A percentile compares a stretch with the other conserved stretches of the same genome.
Conservation (phyloP, 1,284 basidiomycete species). For the Tylopilus sp. region DNA sequence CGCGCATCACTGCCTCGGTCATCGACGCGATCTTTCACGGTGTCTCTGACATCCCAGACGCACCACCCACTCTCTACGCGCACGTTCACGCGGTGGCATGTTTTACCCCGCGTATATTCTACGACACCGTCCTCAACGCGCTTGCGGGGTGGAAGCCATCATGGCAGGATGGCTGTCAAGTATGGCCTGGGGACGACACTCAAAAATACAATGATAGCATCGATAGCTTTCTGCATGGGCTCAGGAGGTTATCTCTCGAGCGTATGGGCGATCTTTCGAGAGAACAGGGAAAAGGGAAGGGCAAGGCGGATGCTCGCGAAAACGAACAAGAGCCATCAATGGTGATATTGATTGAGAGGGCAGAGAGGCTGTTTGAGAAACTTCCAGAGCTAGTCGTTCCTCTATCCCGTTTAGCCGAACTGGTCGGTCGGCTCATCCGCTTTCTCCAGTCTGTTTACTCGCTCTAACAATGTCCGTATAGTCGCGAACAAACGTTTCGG, state of each 20-base stretch:
- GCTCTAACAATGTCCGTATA: constrained; percentile 28
- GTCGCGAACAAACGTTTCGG: constrained; percentile 59
- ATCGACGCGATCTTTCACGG: constrained; percentile 52
- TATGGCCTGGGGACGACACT: constrained; percentile 58
- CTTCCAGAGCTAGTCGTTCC: constrained; percentile 78
- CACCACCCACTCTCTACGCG: constrained; percentile 51
- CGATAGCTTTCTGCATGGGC: constrained; percentile 75
- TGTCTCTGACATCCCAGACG: constrained; percentile 29
- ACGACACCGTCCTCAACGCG: constrained; percentile 72
- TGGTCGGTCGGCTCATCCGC: constrained; percentile 64
- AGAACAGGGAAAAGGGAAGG: constrained; percentile 49
- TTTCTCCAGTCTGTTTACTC: constrained; percentile 3
- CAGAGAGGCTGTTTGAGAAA: constrained; percentile 72
- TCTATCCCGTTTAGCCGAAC: constrained; percentile 76
- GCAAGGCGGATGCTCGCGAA: constrained; percentile 39
- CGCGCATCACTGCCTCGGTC: constrained; percentile 56
- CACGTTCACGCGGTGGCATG: constrained; percentile 73
- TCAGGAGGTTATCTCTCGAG: constrained; percentile 49
- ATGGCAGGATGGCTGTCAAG: constrained; percentile 71
- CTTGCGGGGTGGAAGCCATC: constrained; percentile 64
- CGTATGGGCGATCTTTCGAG: constrained; percentile 41
- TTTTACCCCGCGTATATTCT: constrained; percentile 74
- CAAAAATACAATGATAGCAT: constrained; percentile 68
- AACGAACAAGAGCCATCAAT: constrained; percentile 49
- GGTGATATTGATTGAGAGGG: constrained; percentile 75